phyloP scores from a whole-genome alignment of 2,329 filamentous ascomycete genomes.

The Fusarium burgessii region DNA sequence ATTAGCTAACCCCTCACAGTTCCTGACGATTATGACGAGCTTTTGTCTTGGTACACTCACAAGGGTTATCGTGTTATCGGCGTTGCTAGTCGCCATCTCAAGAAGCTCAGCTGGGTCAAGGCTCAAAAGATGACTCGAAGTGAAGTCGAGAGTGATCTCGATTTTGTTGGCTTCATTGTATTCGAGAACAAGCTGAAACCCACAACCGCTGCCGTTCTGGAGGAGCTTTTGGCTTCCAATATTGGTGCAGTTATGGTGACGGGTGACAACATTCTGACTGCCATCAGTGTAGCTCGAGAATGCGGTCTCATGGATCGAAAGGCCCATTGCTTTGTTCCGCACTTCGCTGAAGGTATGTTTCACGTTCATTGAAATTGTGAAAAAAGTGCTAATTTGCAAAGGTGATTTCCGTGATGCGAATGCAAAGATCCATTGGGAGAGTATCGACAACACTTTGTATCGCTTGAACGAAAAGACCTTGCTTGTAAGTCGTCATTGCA shows the following conservation, averaged over 20 bases:
- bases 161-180: constrained; percentile 96
- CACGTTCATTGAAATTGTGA: accelerated
- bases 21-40: constrained; percentile 88
- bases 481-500: constrained; percentile 59
- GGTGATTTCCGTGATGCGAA: constrained; percentile 80
- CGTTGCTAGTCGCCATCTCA: constrained; percentile 89
- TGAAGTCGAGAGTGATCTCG: constrained; percentile 84
- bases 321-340: constrained; percentile 92
- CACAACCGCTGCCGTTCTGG: constrained; percentile 82
- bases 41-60: constrained; percentile 91
- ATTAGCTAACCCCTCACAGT: constrained; percentile 60
- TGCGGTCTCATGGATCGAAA: constrained; percentile 84
- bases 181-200: constrained; percentile 99
- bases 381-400: constrained; percentile 47
- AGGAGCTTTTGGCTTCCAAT: constrained; percentile 83
- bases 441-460: constrained; percentile 86
- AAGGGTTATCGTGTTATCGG: constrained; percentile 97
- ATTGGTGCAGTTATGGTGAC: constrained; percentile 97
- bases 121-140: constrained; percentile 91
- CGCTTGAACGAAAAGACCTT: constrained; percentile 84
- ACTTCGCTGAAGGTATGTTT: constrained; percentile 77
- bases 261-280: constrained; percentile 96
- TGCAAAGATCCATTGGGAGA: constrained; percentile 87
- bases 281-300: constrained; percentile 93
- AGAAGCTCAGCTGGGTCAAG: constrained; percentile 92